A percentile compares a stretch with the other conserved stretches of the same genome.
These are phyloP conservation scores for Rhododendron mucronatum DNA, from an alignment of 148 eudicot genomes.

Conservation along the genomic window DNA sequence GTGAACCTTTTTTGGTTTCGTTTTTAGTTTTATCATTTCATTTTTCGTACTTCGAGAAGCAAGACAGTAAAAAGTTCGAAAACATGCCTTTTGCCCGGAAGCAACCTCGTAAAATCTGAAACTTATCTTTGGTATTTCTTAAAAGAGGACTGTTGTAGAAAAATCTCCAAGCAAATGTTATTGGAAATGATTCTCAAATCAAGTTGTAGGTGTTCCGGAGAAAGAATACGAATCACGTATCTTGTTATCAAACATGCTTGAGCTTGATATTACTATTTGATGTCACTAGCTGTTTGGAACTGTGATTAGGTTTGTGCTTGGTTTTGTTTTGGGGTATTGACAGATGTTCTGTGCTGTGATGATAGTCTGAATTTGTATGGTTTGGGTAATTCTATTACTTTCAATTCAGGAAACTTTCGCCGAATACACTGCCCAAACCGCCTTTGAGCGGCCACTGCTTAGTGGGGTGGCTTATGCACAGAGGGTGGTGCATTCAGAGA, in stretches of 20 bases:
- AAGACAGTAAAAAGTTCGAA: background rate
- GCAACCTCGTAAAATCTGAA: background rate
- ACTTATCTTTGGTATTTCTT: background rate
- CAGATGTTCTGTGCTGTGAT: background rate
- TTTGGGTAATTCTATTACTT: background rate
- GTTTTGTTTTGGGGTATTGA: background rate
- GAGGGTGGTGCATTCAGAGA: slow-evolving; percentile 46
- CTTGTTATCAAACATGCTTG: background rate
- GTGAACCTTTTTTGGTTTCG: background rate
- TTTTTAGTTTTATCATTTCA: background rate
- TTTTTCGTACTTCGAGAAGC: background rate
- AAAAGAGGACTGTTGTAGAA: background rate
- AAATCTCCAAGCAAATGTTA: background rate
- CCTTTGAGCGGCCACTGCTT: slow-evolving; percentile 65
- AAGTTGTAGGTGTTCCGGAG: background rate
- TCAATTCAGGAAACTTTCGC: slow-evolving; percentile 62
- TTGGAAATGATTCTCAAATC: background rate
- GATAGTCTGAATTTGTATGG: background rate
- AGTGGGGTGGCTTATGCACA: slow-evolving; percentile 76
- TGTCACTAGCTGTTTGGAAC: background rate
- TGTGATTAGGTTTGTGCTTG: background rate
- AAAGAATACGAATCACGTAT: background rate
- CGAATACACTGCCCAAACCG: slow-evolving; percentile 59
- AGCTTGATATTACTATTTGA: background rate
- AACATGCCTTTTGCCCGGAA: background rate